Evolutionary conservation across 495 filamentous ascomycete genomes (phyloP), one percentile per base, ranked within the genome.

Genomic region (Viridothelium virens): DNA sequence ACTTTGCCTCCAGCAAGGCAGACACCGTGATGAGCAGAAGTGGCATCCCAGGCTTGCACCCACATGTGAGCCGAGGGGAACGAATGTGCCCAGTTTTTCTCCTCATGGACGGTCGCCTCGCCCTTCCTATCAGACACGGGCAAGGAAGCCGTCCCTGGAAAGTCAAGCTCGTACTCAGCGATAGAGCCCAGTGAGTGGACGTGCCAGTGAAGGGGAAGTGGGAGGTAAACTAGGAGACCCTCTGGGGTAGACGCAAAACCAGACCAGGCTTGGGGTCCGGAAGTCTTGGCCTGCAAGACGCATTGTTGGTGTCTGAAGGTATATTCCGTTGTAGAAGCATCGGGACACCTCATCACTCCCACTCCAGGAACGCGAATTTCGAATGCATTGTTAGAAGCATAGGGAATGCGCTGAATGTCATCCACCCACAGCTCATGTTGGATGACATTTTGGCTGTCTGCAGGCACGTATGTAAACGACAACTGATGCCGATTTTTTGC

Each of bases 161-260:
- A 69, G 12, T 67, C 41, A 62, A 78, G 66, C 9, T 65, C 44
- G 68, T 77, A 79, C 14, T 68, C 67, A n/a, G 74, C 74, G 0
- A 69, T 38, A 31, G 78, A 78, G 25, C 56, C 70, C n/a, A 78
- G 70, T 1, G 74, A 76, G n/a, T 79, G 75, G 11, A 82, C 80
- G 61, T 80, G 76, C 80, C 79, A 82, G 63, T 82, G 80, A 7
- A 82, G 64, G 33, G 80, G 80, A 4, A 82, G 70, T 4, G 77
- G 76, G 0, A 82, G 67, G 18, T 72, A 64, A 2, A 73, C 72
- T 0, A 82, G 70, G n/a, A 67, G 64, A 16, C 70, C 72, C 65
- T 75, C 64, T 47, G 71, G 67, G 65, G 77, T 69, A 41, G 71
- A 44, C 12, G 56, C 64, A 6, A 63, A 5, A 4, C 33, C 18